These are phyloP conservation scores for Arabis hirsuta DNA, from an alignment of 345 rosid genomes.

Conservation along the genomic window DNA sequence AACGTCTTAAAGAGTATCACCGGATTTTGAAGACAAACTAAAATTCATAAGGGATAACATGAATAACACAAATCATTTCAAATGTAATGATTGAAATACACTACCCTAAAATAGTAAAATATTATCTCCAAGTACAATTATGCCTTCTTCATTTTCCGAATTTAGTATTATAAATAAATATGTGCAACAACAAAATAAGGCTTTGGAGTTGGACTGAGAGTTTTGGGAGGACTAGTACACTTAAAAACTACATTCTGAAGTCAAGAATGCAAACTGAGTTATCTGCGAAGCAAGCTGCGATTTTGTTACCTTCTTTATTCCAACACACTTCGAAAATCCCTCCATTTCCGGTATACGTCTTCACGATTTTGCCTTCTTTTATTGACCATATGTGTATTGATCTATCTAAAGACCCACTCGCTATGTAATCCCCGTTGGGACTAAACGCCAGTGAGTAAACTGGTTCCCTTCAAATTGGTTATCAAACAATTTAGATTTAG, in stretches of 20 bases:
- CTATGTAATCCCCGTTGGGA: slow-evolving; percentile 94
- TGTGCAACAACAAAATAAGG: slow-evolving; percentile 35
- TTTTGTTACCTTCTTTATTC: slow-evolving; percentile 96
- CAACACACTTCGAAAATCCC: slow-evolving; percentile 97
- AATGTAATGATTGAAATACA: too few relatives aligned
- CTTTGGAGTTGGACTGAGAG: neutral
- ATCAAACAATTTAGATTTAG: neutral
- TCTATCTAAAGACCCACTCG: slow-evolving; percentile 91
- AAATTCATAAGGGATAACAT: too few relatives aligned
- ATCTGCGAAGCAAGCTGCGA: slow-evolving; percentile 95
- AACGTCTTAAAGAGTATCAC: too few relatives aligned
- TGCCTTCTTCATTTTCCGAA: neutral
- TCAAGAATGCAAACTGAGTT: slow-evolving; percentile 85
- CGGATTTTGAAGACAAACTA: too few relatives aligned
- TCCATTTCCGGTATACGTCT: slow-evolving; percentile 89
- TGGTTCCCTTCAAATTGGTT: slow-evolving; percentile 63
- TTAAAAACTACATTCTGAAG: slow-evolving; percentile 69
- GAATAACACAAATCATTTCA: too few relatives aligned
- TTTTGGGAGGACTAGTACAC: slow-evolving; percentile 26
- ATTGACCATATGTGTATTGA: slow-evolving; percentile 93
- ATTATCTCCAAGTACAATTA: neutral
- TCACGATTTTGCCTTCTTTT: slow-evolving; percentile 86
- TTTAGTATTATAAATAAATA: slow-evolving; percentile 15
- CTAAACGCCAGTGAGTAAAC: slow-evolving; percentile 97
- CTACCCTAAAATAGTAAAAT: neutral